Conservation (phyloP, 2,329 filamentous ascomycete genomes). For the Phialophora chinensis region DNA sequence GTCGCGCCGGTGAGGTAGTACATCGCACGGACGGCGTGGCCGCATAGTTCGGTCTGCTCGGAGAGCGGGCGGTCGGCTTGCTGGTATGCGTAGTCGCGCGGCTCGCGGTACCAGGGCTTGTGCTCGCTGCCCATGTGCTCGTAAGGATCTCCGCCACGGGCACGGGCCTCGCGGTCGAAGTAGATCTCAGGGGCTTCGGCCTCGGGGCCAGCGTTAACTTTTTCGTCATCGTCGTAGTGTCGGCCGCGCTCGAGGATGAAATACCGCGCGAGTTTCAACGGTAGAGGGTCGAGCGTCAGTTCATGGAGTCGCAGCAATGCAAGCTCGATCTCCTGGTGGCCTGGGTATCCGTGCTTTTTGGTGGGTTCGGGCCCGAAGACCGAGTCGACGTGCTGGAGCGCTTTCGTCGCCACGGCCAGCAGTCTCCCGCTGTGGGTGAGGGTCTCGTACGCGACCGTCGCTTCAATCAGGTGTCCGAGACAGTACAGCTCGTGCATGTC, state of each 20-base stretch:
- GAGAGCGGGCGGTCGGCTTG: slow-evolving; percentile 13
- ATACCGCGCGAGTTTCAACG: slow-evolving; percentile 58
- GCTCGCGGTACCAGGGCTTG: slow-evolving; percentile 5
- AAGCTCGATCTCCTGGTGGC: slow-evolving; percentile 62
- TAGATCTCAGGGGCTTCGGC: slow-evolving; percentile 45
- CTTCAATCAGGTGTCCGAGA: slow-evolving; percentile 66
- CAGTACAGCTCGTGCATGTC: slow-evolving; percentile 70
- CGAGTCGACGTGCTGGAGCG: slow-evolving; percentile 59
- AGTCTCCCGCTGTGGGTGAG: slow-evolving; percentile 58
- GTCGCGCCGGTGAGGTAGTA: slow-evolving; percentile 11
- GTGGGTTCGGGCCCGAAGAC: slow-evolving; percentile 56
- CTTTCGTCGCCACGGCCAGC: slow-evolving; percentile 59
- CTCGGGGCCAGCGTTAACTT: neutral
- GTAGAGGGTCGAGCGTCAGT: slow-evolving; percentile 46
- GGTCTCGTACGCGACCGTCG: slow-evolving; percentile 61
- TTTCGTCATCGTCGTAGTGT: slow-evolving; percentile 43
- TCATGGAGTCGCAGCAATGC: slow-evolving; percentile 55
- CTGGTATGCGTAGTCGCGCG: slow-evolving; percentile 19
- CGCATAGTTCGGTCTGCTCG: slow-evolving; percentile 1
- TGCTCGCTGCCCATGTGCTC: slow-evolving; percentile 11
- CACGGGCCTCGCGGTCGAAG: slow-evolving; percentile 11
- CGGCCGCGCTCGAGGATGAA: slow-evolving; percentile 51
- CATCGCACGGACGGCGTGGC: slow-evolving; percentile 19
- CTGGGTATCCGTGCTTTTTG: slow-evolving; percentile 63
- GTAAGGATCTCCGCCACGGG: slow-evolving; percentile 14